Base-by-base conservation (phyloP, 331 rosid genomes). In the Erythrophleum ivorense region DNA sequence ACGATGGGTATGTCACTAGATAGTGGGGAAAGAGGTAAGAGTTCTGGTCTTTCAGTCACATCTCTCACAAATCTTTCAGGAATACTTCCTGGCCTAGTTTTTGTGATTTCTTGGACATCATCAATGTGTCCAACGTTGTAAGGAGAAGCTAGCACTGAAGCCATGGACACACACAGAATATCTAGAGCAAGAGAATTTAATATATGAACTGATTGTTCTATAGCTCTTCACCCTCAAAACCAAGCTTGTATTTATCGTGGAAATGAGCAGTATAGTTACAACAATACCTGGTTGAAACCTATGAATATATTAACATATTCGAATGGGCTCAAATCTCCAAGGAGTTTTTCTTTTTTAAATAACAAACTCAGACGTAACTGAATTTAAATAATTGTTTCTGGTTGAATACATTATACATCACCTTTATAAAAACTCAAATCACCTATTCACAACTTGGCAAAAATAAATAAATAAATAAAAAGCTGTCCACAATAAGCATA, bases 61-160 rank as follows among this genome's bases (percentile, higher is more conserved):
- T 88, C 91, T 84, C 99, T 78, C 18, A 95, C 90, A 88, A 93
- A 95, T 87, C 99, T 95, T 73, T 91, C 88, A 64, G 98, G 99
- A 82, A 95, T 80, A 24, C 54, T 86, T 29, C 78, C 79, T 6
- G 97, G 94, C 77, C 89, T 88, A 14, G 88, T 59, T 79, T 85
- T 89, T 88, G 89, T 91, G 5, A 95, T 91, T 67, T 95, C 98
- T 89, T 93, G 98, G 64, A 95, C 99, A 90, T 95, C 99, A 77
- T 91, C 92, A 71, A 95, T 91, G 85, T 91, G 92, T 10, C 99
- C 98, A 84, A 89, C 90, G 36, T 89, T 88, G 76, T 88, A 16
- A 18, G 85, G 82, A 34, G 88, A 84, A 79, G 70, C 71, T 2
- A 94, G 90, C 52, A 68, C 91, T 5, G 98, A 96, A 81, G 94